Percentiles rank a stretch among this genome's conserved stretches.
Evolutionary conservation across 192 early-diverging fungal species (phyloP).

Genomic region (Backusella parvicylindrica): DNA sequence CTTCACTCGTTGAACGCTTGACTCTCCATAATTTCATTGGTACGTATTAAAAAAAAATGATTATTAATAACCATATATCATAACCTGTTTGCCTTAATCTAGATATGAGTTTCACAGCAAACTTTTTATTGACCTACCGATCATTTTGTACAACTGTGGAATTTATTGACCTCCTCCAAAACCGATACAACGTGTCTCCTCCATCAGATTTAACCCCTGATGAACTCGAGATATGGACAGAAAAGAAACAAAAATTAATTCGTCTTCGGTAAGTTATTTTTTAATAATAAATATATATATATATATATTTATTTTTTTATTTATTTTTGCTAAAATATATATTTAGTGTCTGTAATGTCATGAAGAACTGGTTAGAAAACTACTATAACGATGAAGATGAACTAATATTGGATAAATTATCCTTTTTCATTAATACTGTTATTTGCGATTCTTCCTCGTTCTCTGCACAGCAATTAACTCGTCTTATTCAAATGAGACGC

Average conservation of each 20-base stretch:
- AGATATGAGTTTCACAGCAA: constrained; percentile 80
- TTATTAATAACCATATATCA: not conserved
- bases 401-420: constrained; percentile 64
- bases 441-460: constrained; percentile 72
- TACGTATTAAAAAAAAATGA: no score
- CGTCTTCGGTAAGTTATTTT: constrained; percentile 55
- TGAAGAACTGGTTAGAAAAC: constrained; percentile 95
- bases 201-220: constrained; percentile 61
- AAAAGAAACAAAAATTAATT: constrained; percentile 85
- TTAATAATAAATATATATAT: not conserved
- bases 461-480: constrained; percentile 68
- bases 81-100: not conserved
- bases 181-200: constrained; percentile 76
- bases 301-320: no score
- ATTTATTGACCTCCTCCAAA: constrained; percentile 71
- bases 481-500: constrained; percentile 69
- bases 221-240: constrained; percentile 81
- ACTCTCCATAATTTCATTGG: constrained; percentile 79
- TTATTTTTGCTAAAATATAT: not conserved
- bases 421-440: constrained; percentile 64
- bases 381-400: constrained; percentile 81
- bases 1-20: constrained; percentile 85
- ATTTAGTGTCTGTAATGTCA: constrained; percentile 79
- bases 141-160: constrained; percentile 84
- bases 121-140: constrained; percentile 93